Base-by-base conservation (phyloP, 306 rosid species). In the cucumber (Cucumis sativus) region DNA sequence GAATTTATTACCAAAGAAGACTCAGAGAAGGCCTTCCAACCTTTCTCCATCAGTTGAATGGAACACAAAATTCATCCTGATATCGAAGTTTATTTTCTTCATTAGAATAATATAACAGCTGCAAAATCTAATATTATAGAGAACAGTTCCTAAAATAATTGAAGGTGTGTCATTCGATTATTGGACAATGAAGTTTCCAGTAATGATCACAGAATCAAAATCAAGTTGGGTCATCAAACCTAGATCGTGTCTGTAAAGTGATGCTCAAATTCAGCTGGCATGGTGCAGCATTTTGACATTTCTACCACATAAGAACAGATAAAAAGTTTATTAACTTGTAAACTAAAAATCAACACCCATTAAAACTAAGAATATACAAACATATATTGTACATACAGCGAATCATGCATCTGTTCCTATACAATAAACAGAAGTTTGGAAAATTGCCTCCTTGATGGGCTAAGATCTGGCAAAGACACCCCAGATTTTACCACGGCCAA, bases 401-500 rank as follows among this genome's bases (percentile, higher is more conserved):
- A 81, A 76, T 76, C 80, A 71, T 79, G 73, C 23, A 79, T 79
- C 30, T 33, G 80, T 52, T 77, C 70, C 80, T 82, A 59, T 67
- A 55, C 76, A 23, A 71, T 49, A 71, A 49, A 49, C 59, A 16
- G 21, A 47, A 70, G 35, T 77, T 17, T 59, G 52, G 57, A 16
- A 28, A 40, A 40, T 75, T 68, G 6, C 54, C 57, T 15, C 55
- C 67, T 75, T 28, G 52, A 40, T 57, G 61, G 58, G 80, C 79
- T 89, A 88, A 85, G 92, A 84, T 87, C 97, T 87, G 49, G 90
- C 79, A 82, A 95, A 95, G 74, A 95, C 93, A 49, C 97, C 97
- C 97, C 96, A 95, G 8, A 92, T 89, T 86, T 90, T 92, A 73
- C 97, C 89, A 59, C 91, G 96, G 39, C 97, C 88, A 55, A 92